Conservation (phyloP, 148 eudicot species). For the Arbutus unedo region DNA sequence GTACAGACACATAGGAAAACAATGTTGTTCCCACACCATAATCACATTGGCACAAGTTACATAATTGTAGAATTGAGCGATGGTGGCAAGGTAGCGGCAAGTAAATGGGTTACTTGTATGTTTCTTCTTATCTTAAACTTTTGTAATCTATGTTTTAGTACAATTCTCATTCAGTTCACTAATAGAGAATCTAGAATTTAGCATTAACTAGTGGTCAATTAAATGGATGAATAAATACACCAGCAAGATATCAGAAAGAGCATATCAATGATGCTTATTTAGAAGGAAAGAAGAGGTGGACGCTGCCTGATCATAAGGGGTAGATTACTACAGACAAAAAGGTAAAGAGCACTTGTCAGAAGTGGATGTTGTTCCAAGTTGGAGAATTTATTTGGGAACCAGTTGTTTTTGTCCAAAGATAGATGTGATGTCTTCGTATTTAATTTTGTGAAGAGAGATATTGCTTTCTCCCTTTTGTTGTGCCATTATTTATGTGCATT, state of each 20-base stretch:
- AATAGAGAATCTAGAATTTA: background rate
- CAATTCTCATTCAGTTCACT: background rate
- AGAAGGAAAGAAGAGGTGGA: background rate
- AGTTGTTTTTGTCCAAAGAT: background rate
- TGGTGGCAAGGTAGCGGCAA: background rate
- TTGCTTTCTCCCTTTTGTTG: background rate
- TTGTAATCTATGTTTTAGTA: background rate
- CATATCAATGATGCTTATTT: background rate
- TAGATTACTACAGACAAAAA: background rate
- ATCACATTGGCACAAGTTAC: background rate
- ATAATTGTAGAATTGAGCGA: background rate
- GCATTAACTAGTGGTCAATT: background rate
- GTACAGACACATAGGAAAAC: background rate
- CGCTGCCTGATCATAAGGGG: background rate
- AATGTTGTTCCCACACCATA: background rate
- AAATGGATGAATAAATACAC: background rate
- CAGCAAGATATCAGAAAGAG: background rate
- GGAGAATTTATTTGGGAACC: background rate
- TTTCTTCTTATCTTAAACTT: background rate
- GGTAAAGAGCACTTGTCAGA: background rate
- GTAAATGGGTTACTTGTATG: background rate
- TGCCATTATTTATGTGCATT: background rate
- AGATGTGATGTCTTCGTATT: background rate
- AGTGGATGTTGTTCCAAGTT: background rate
- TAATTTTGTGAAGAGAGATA: background rate